Evolutionary conservation across 768 basidiomycete genomes (phyloP), one percentile per base, ranked within the genome.

Genomic region (Boletus subcaerulescens): DNA sequence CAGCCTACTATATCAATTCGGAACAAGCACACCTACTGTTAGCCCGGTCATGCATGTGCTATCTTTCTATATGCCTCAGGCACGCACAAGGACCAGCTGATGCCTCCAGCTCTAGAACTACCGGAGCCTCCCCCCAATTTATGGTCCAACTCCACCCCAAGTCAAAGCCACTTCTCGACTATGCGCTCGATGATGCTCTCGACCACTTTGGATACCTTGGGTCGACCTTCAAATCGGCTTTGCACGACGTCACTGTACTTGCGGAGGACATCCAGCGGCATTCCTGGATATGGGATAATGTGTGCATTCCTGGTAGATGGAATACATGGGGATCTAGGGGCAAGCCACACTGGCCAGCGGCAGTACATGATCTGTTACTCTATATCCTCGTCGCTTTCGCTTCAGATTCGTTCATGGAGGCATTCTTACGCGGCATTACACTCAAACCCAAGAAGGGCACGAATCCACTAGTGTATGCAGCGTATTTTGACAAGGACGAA

Each of bases 401-500:
- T 13, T 20, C 52, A 26, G 26, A 33, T 10, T 47, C 52, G 3
- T 17, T 53, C 3, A 3, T 53, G 22, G 9, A 3, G 0, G 13
- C 11, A 11, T 32, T 53, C 22, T 8, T 52, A 22, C 54, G 50
- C 11, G 17, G 24, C 0, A 12, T 13, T 3, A 5, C 17, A 14
- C 26, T 52, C 5, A 36, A 22, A n/a, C 50, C 29, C 9, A 55
- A 41, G 43, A 36, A 55, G 3, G 51, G 54, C 38, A 40, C 38
- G 8, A 55, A 53, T 29, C 54, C 54, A 12, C 12, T 55, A n/a
- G 38, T 55, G 4, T 55, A 55, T 40, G 38, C 50, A 4, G 54
- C 54, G 3, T 13, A 53, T 11, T 45, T 53, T 10, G 29, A 53
- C 45, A 53, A 48, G n/a, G n/a, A 20, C 1, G 45, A 48, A 18